Percentiles rank a stretch among this genome's conserved stretches.
Conservation (phyloP, 192 early-diverging fungal genomes). For the Anaeromyces robustus region DNA sequence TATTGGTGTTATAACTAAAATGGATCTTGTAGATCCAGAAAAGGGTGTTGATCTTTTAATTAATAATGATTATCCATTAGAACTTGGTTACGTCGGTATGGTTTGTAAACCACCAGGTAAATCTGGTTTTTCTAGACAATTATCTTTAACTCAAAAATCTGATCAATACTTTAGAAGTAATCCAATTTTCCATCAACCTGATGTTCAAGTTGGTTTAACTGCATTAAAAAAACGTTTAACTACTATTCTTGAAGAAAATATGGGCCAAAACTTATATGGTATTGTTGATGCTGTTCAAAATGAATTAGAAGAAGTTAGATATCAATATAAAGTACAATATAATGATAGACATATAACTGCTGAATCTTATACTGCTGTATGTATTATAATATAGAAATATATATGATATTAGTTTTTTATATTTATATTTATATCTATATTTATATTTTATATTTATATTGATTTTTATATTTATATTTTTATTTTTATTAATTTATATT, state of each 20-base stretch:
- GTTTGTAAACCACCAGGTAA: slow-evolving; percentile 54
- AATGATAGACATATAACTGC: slow-evolving; percentile 89
- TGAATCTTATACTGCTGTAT: slow-evolving; percentile 81
- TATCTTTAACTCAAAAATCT: slow-evolving; percentile 12
- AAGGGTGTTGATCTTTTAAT: slow-evolving; percentile 61
- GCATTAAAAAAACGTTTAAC: slow-evolving; percentile 78
- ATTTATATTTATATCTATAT: no score
- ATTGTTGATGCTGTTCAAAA: slow-evolving; percentile 86
- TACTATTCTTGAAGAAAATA: slow-evolving; percentile 78
- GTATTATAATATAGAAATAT: no score
- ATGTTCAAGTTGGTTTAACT: slow-evolving; percentile 65
- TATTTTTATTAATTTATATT: no score
- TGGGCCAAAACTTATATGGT: slow-evolving; percentile 63
- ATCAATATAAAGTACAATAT: slow-evolving; percentile 98
- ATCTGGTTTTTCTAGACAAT: slow-evolving; percentile 10
- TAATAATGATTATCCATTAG: slow-evolving; percentile 84
- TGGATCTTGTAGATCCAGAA: slow-evolving; percentile 73
- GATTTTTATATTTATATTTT: no score
- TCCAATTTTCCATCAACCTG: slow-evolving; percentile 37
- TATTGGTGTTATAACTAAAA: slow-evolving; percentile 74
- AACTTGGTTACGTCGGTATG: slow-evolving; percentile 91
- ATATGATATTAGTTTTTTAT: no score
- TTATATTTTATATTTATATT: no score
- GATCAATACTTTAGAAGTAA: slow-evolving; percentile 36
- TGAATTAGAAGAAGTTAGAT: slow-evolving; percentile 87